Evolutionary conservation across 805 yeast genomes (phyloP).

Genomic region (Saccharomycopsis sp.): DNA sequence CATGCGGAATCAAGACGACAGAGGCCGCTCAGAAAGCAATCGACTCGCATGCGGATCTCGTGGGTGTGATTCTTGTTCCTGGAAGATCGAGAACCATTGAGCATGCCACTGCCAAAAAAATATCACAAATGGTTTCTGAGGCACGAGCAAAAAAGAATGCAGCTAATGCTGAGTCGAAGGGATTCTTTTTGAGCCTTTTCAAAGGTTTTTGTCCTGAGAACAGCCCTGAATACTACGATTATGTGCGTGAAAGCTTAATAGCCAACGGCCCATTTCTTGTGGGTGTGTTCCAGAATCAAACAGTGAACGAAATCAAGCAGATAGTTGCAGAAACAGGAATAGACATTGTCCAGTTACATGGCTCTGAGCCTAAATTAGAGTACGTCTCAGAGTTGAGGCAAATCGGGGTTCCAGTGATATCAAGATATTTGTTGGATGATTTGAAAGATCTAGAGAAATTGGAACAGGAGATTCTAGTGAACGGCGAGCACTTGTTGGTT

Average conservation of each 20-base stretch:
- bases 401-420: conserved; percentile 51
- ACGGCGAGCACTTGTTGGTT: conserved; percentile 43
- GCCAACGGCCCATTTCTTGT: conserved; percentile 62
- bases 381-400: conserved; percentile 30
- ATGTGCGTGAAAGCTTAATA: conserved; percentile 24
- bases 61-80: conserved; percentile 89
- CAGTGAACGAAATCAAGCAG: conserved; percentile 33
- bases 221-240: conserved; percentile 31
- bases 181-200: conserved; percentile 1
- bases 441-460: conserved; percentile 26
- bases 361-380: conserved; percentile 51
- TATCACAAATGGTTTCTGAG: conserved; percentile 32
- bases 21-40: conserved; percentile 72
- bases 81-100: conserved; percentile 65
- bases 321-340: conserved; percentile 38
- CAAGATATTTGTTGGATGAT: conserved; percentile 62
- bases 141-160: conserved; percentile 23
- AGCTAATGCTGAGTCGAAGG: conserved; percentile 20
- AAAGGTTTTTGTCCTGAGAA: conserved; percentile 25
- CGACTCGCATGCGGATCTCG: conserved; percentile 60
- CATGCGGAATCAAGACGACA: conserved; percentile 70
- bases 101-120: conserved; percentile 37
- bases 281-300: conserved; percentile 87
- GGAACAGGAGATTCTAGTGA: conserved; percentile 24
- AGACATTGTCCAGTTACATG: conserved; percentile 88